Evolutionary conservation across 192 early-diverging fungal species (phyloP).

Genomic region (Kappamyces sp.): DNA sequence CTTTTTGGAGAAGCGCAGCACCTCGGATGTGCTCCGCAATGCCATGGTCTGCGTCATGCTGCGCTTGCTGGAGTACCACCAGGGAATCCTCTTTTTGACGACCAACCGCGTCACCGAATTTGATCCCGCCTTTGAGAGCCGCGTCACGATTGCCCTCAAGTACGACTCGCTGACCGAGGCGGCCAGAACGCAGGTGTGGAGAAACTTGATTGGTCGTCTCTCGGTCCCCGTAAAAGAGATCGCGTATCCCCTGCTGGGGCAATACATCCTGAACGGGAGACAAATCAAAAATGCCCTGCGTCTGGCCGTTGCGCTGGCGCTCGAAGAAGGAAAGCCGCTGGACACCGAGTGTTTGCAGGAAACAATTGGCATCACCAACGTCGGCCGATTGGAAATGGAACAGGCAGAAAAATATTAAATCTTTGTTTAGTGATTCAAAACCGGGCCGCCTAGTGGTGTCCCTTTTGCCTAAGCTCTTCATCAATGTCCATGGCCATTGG

Average conservation of each 20-base stretch:
- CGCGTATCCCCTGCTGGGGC: constrained; percentile 24
- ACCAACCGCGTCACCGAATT: constrained; percentile 57
- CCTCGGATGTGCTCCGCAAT: constrained; percentile 46
- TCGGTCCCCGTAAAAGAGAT: constrained; percentile 15
- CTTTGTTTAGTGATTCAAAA: neutral
- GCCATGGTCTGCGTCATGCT: constrained; percentile 56
- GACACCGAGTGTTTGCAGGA: constrained; percentile 32
- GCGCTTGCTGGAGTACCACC: constrained; percentile 54
- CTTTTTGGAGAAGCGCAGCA: constrained; percentile 47
- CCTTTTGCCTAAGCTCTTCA: constrained; percentile 35
- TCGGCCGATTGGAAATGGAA: constrained; percentile 35
- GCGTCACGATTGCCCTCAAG: constrained; percentile 47
- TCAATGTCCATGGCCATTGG: constrained; percentile 48
- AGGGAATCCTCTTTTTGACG: constrained; percentile 58
- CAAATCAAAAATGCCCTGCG: constrained; percentile 44
- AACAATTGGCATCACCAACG: constrained; percentile 36
- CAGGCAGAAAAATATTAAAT: constrained; percentile 11
- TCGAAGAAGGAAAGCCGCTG: constrained; percentile 23
- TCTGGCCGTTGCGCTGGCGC: constrained; percentile 34
- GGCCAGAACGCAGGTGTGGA: constrained; percentile 46
- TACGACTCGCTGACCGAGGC: constrained; percentile 37
- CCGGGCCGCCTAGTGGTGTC: neutral
- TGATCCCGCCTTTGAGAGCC: constrained; percentile 49
- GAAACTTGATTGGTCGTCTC: constrained; percentile 35
- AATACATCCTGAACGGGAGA: constrained; percentile 34